phyloP scores from a whole-genome alignment of 176 grass and related monocot species.

The Alopecurus myosuroides region DNA sequence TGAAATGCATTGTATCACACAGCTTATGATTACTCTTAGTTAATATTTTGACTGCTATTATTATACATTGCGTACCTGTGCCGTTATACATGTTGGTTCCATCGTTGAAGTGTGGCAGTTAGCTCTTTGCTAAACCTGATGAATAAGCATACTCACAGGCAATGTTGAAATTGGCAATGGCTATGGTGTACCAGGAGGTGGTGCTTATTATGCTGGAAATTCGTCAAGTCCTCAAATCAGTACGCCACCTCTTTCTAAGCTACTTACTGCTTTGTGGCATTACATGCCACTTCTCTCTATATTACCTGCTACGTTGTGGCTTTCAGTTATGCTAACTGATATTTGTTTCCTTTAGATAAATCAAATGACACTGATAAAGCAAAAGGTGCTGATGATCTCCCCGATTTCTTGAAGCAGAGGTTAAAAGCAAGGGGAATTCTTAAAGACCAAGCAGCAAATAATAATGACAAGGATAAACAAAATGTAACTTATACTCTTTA shows the following conservation, averaged over 20 bases:
- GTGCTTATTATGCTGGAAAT: conserved; percentile 81
- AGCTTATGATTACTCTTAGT: conserved; percentile 10
- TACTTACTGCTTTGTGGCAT: conserved; percentile 19
- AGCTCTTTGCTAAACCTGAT: conserved; percentile 30
- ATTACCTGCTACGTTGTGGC: not conserved
- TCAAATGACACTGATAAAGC: conserved; percentile 44
- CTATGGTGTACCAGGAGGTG: conserved; percentile 91
- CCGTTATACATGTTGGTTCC: conserved; percentile 6
- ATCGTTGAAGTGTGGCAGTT: not conserved
- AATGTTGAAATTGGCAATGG: conserved; percentile 97
- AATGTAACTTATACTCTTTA: conserved; percentile 48
- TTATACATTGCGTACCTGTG: not conserved
- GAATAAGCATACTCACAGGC: conserved; percentile 40
- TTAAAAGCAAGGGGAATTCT: conserved; percentile 87
- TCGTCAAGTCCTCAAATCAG: conserved; percentile 47
- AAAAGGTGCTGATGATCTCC: conserved; percentile 57
- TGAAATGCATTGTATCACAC: not conserved
- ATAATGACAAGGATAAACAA: conserved; percentile 16
- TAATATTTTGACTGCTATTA: conserved; percentile 6
- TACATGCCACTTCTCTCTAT: conserved; percentile 11
- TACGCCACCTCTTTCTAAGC: conserved; percentile 28
- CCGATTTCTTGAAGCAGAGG: conserved; percentile 79
- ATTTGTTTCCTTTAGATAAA: conserved; percentile 36
- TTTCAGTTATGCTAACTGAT: conserved; percentile 29
- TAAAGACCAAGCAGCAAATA: conserved; percentile 56